Evolutionary conservation across 2,329 filamentous ascomycete species (phyloP).

Genomic region (Beauveria varroae): DNA sequence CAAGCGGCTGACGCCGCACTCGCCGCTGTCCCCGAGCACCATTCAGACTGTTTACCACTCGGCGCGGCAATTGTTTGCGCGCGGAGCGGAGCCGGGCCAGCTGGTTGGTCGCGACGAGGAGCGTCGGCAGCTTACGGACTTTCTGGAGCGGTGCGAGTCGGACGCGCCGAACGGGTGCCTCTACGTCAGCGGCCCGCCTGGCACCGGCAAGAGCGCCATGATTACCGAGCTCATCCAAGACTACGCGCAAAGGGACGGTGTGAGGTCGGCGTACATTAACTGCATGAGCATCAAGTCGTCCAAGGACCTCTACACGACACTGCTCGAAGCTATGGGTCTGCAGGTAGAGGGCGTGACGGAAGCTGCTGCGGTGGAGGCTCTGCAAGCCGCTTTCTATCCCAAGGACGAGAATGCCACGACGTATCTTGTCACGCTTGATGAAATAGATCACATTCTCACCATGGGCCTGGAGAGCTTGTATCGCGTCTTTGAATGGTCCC

Average conservation of each 20-base stretch:
- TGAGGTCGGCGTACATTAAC: slow-evolving; percentile 78
- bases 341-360: slow-evolving; percentile 49
- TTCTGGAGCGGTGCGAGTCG: slow-evolving; percentile 58
- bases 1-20: slow-evolving; percentile 72
- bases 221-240: slow-evolving; percentile 69
- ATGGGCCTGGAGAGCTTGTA: slow-evolving; percentile 86
- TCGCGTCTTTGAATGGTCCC: slow-evolving; percentile 92
- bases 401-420: slow-evolving; percentile 49
- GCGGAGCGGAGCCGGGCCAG: slow-evolving; percentile 65
- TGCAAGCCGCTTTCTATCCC: slow-evolving; percentile 65
- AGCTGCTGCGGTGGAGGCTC: slow-evolving; percentile 56
- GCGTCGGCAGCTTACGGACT: slow-evolving; percentile 56
- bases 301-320: slow-evolving; percentile 72
- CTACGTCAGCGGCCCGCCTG: slow-evolving; percentile 92
- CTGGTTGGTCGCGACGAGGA: slow-evolving; percentile 71
- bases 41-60: slow-evolving; percentile 75
- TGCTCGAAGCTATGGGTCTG: slow-evolving; percentile 63
- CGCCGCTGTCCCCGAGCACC: slow-evolving; percentile 61
- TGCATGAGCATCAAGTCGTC: slow-evolving; percentile 95
- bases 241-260: slow-evolving; percentile 40
- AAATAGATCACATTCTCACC: slow-evolving; percentile 89
- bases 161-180: slow-evolving; percentile 67
- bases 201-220: slow-evolving; percentile 94
- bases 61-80: slow-evolving; percentile 79
- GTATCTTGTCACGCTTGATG: slow-evolving; percentile 83